These are phyloP conservation scores for Dryas drummondii DNA, from an alignment of 306 rosid genomes.

Conservation along the genomic window DNA sequence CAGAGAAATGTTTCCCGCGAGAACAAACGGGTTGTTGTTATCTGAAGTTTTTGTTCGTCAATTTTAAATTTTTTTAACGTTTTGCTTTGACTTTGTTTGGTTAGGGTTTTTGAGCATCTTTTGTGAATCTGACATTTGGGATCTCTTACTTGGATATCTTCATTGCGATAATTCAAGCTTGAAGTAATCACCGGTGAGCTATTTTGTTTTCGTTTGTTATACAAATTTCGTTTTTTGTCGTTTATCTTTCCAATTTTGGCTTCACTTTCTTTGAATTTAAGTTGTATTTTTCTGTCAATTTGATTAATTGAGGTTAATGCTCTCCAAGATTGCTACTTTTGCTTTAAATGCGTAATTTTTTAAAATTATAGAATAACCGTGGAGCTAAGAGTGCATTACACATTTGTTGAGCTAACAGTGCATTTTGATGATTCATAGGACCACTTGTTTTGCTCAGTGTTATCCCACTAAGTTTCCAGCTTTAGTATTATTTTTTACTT, in stretches of 20 bases:
- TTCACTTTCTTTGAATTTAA: not conserved
- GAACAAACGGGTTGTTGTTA: not conserved
- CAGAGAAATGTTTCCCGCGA: not conserved
- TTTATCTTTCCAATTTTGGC: not conserved
- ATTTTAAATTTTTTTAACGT: not conserved
- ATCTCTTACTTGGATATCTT: constrained; percentile 20
- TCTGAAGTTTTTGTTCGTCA: not conserved
- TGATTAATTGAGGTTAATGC: not conserved
- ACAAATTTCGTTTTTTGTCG: not conserved
- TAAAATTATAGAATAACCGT: not conserved
- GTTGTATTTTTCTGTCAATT: not conserved
- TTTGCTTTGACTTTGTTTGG: not conserved
- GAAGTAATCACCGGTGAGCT: constrained; percentile 22
- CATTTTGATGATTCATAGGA: not conserved
- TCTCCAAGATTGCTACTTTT: constrained; percentile 6
- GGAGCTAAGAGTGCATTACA: not conserved
- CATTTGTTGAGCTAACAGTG: not conserved
- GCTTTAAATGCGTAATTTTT: not conserved
- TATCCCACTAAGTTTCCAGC: constrained; percentile 2
- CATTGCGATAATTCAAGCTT: constrained; percentile 17
- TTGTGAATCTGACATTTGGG: constrained; percentile 25
- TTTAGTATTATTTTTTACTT: not conserved
- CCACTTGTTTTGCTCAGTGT: not conserved
- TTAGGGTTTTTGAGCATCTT: constrained; percentile 24
- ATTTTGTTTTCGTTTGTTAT: not conserved